phyloP scores from a whole-genome alignment of 1,139 yeast species.

The Yamadazyma songkhlaensis region DNA sequence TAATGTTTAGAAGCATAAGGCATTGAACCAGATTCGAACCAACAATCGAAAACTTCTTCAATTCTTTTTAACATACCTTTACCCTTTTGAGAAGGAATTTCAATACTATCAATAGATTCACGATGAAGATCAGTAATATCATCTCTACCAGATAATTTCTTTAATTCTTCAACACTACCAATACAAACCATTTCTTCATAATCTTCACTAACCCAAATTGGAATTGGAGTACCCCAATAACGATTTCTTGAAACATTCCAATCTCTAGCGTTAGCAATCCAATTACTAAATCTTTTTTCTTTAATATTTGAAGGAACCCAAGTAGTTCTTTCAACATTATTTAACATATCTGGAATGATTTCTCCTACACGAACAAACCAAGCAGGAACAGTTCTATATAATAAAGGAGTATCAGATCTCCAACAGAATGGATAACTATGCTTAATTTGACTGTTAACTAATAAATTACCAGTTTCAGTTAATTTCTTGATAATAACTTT shows the following conservation, averaged over 20 bases:
- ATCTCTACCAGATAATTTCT: conserved; percentile 74
- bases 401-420: conserved; percentile 98
- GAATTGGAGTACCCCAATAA: conserved; percentile 99
- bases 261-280: conserved; percentile 98
- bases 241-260: conserved; percentile 98
- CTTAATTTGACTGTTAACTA: conserved; percentile 77
- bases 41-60: conserved; percentile 98
- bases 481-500: conserved; percentile 80
- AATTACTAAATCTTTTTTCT: conserved; percentile 93
- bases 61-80: conserved; percentile 85
- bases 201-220: conserved; percentile 96
- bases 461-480: conserved; percentile 72
- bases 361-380: conserved; percentile 95
- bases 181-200: conserved; percentile 88
- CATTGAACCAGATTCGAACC: conserved; percentile 99
- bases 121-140: conserved; percentile 91
- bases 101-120: conserved; percentile 84
- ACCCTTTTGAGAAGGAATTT: conserved; percentile 91
- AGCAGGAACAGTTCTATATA: conserved; percentile 95
- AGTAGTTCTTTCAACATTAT: conserved; percentile 77
- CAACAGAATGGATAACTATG: conserved; percentile 99
- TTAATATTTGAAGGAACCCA: conserved; percentile 94
- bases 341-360: conserved; percentile 84
- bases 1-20: conserved; percentile 97
- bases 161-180: conserved; percentile 85